Base-by-base conservation (phyloP, 2,329 filamentous ascomycete species). In the Hypoxylon sp. region DNA sequence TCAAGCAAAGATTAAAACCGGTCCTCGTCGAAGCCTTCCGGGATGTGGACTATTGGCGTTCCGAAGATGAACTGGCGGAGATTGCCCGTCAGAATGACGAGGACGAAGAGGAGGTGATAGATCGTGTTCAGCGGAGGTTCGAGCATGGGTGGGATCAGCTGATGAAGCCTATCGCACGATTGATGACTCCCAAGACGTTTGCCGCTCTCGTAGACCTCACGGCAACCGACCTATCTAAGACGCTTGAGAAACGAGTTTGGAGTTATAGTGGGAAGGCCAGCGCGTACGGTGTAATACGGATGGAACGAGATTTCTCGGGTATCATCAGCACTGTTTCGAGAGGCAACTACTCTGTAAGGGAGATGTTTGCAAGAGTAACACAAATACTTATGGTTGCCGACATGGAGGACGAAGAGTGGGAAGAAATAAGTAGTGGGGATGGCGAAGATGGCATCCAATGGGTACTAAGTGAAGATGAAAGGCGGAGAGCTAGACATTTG, bases 11-110 rank as follows among this genome's bases (percentile, higher is more conserved):
- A 10, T 85, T 99, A 13, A 90, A 94, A 0, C 93, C 94, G 0
- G 90, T 98, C 2, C 85, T 99, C 10, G 88, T 90, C 17, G 95
- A 99, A 65, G 91, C 94, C 0, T 98, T 98, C 85, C 91, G 94
- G 47, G 95, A 98, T 75, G 88, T 93, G 22, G 94, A 98, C 80
- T 99, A 99, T 81, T 86, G 89, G 8, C 83, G 93, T 3, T 85
- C 85, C 0, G 87, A 90, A 67, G 86, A 90, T 46, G 89, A 91
- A 58, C 78, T 90, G 11, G 82, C 82, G 9, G 88, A 90, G 26
- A 78, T 86, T 5, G 86, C 86, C 6, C 82, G 83, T 48, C 83
- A 86, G 65, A 83, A 85, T 63, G 86, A 87, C 22, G 83, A 87
- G 65, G 81, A 85, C 26, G 85, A 88, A 73, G 85, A 84, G 55